These are phyloP conservation scores for Laetiporus sulphureus DNA, from an alignment of 1,284 basidiomycete genomes.

Conservation along the genomic window DNA sequence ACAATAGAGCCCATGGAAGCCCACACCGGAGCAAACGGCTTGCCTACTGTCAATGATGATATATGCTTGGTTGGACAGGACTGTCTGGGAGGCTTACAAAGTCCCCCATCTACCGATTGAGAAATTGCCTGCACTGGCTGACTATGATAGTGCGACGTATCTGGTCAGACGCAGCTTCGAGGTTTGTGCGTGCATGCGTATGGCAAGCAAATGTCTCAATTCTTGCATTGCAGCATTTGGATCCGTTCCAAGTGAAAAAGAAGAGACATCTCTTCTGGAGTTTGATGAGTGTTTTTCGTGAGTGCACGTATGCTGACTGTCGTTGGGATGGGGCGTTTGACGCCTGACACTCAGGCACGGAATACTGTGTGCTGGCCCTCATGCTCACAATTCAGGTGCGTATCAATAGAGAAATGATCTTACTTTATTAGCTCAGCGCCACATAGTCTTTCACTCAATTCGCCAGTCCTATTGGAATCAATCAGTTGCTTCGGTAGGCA, in stretches of 20 bases:
- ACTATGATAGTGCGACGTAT: slow-evolving; percentile 35
- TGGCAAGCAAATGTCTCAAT: background rate
- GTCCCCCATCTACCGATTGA: slow-evolving; percentile 24
- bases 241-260: slow-evolving; percentile 11
- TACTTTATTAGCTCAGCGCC: too few species aligned
- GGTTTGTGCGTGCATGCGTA: slow-evolving; percentile 17
- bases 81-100: slow-evolving; percentile 23
- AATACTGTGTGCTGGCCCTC: slow-evolving; percentile 11
- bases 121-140: slow-evolving; percentile 35
- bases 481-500: slow-evolving; percentile 21
- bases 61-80: slow-evolving; percentile 48
- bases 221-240: slow-evolving; percentile 10
- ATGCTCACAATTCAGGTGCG: slow-evolving; percentile 10
- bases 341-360: slow-evolving; percentile 5
- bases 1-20: slow-evolving; percentile 32
- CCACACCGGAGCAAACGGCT: slow-evolving; percentile 63
- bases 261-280: slow-evolving; percentile 16
- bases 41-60: slow-evolving; percentile 48
- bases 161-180: slow-evolving; percentile 31
- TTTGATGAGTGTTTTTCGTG: slow-evolving; percentile 13
- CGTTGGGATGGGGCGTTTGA: background rate
- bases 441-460: slow-evolving; percentile 22
- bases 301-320: background rate
- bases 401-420: too few species aligned
- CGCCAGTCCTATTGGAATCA: slow-evolving; percentile 34